These are phyloP conservation scores for Pichia paraexigua DNA, from an alignment of 805 yeast species.

Conservation along the genomic window DNA sequence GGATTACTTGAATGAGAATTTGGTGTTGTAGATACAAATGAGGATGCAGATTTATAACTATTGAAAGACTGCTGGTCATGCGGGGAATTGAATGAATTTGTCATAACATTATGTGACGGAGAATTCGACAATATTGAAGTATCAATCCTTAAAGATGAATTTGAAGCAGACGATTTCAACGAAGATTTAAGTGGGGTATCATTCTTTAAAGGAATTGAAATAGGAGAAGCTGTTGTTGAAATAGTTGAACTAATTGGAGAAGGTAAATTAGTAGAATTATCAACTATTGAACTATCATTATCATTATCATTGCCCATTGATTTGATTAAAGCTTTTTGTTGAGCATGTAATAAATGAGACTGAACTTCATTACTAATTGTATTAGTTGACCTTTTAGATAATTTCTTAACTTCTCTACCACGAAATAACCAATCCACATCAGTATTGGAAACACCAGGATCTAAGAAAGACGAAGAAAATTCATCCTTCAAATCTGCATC, in stretches of 20 bases:
- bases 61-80: not conserved
- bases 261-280: not conserved
- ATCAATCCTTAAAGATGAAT: not conserved
- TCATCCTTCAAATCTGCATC: not conserved
- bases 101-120: not conserved
- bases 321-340: constrained; percentile 17
- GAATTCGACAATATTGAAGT: not conserved
- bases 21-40: not conserved
- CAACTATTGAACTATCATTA: not conserved
- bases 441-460: constrained; percentile 54
- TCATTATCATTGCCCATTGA: constrained; percentile 5
- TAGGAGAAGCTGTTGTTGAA: not conserved
- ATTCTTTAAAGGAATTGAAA: not conserved
- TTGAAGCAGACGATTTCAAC: constrained; percentile 5
- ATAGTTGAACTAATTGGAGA: not conserved
- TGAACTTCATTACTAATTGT: constrained; percentile 25
- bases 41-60: not conserved
- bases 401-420: constrained; percentile 57
- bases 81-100: not conserved
- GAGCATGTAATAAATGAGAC: constrained; percentile 25
- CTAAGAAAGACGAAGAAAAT: constrained; percentile 7
- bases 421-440: constrained; percentile 83
- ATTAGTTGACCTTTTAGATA: constrained; percentile 34
- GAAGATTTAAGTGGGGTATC: constrained; percentile 8
- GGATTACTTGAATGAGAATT: not conserved